Evolutionary conservation across 2,329 filamentous ascomycete genomes (phyloP).

Genomic region (Diplodia mutila): DNA sequence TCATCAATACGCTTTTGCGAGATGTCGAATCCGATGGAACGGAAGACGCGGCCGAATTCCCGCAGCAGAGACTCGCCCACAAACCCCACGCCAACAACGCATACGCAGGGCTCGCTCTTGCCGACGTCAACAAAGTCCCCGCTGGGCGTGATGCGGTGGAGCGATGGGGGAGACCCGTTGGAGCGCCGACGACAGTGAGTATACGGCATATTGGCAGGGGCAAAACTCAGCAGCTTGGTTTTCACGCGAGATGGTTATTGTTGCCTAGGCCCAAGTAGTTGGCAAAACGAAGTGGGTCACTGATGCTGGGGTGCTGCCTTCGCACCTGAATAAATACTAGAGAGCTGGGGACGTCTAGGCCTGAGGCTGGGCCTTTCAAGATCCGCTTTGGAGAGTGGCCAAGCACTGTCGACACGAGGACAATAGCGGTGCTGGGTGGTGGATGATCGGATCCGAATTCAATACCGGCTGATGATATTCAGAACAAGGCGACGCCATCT

Average conservation of each 20-base stretch:
- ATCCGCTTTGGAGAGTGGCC: not conserved
- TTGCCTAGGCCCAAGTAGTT: not conserved
- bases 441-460: not conserved
- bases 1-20: slow-evolving; percentile 20
- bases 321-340: not conserved
- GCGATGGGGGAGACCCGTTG: not conserved
- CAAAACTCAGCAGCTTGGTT: not conserved
- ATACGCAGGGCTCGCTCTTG: slow-evolving; percentile 36
- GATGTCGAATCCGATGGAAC: slow-evolving; percentile 47
- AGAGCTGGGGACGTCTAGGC: not conserved
- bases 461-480: not conserved
- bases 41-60: slow-evolving; percentile 48
- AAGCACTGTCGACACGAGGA: not conserved
- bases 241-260: not conserved
- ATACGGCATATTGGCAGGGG: slow-evolving; percentile 1
- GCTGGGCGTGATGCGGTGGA: not conserved
- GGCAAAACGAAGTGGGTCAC: not conserved
- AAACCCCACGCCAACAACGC: slow-evolving; percentile 59
- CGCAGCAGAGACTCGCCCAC: slow-evolving; percentile 56
- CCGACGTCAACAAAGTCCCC: not conserved
- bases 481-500: not conserved
- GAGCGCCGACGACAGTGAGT: slow-evolving; percentile 16
- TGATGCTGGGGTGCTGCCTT: not conserved
- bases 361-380: not conserved
- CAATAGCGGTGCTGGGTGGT: not conserved